phyloP scores from a whole-genome alignment of 306 rosid genomes.

The Sesbania bispinosa region DNA sequence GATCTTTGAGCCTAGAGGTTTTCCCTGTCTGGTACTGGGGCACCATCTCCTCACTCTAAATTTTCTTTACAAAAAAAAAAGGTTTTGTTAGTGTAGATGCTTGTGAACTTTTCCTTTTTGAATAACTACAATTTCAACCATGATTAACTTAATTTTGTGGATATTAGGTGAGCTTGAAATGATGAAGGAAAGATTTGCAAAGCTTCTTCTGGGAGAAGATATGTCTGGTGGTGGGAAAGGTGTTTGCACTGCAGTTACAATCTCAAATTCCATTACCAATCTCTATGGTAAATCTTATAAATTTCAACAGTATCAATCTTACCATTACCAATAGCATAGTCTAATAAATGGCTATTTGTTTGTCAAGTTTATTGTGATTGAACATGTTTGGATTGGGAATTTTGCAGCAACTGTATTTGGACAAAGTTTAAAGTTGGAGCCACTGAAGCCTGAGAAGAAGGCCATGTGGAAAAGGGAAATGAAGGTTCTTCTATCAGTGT shows the following conservation, averaged over 20 bases:
- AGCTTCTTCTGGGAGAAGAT: slow-evolving; percentile 94
- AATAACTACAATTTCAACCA: not conserved
- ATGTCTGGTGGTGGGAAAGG: slow-evolving; percentile 99
- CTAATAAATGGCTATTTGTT: not conserved
- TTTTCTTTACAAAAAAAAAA: no score
- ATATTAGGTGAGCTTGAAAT: slow-evolving; percentile 55
- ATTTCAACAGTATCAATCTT: not conserved
- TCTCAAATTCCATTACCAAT: slow-evolving; percentile 89
- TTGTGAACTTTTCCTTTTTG: not conserved
- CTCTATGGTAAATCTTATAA: slow-evolving; percentile 70
- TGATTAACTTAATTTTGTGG: slow-evolving; percentile 9
- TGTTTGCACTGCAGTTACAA: slow-evolving; percentile 86
- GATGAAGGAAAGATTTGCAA: slow-evolving; percentile 91
- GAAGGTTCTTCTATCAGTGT: slow-evolving; percentile 82
- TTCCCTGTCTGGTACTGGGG: no score
- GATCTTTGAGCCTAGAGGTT: no score
- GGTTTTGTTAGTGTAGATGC: not conserved
- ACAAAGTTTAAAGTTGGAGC: slow-evolving; percentile 81
- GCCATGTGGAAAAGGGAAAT: slow-evolving; percentile 97
- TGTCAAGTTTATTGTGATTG: not conserved
- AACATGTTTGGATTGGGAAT: slow-evolving; percentile 10
- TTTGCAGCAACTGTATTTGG: slow-evolving; percentile 88
- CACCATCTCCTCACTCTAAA: no score
- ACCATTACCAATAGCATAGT: not conserved
- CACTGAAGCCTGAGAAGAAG: slow-evolving; percentile 78